Conservation (phyloP, 208 protist species). For the Trypanosomatidae sp. region DNA sequence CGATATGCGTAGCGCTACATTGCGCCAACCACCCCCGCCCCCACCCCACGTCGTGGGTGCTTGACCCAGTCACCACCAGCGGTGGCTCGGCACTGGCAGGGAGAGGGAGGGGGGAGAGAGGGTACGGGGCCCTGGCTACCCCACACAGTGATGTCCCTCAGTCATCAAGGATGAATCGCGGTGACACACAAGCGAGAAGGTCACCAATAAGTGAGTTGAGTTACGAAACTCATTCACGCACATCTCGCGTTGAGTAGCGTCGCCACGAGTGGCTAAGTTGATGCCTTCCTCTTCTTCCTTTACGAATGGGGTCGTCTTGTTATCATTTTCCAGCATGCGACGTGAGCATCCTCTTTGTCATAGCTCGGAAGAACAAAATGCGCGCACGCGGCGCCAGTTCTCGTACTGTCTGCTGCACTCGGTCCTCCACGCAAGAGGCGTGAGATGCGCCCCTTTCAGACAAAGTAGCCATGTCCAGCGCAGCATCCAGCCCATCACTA, state of each 20-base stretch:
- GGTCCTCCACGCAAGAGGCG: not conserved
- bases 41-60: not conserved
- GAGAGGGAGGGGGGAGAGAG: not conserved
- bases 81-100: not conserved
- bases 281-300: not conserved
- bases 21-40: too few relatives aligned
- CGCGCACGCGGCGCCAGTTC: slow-evolving; percentile 46
- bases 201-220: not conserved
- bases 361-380: slow-evolving; percentile 64
- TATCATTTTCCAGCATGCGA: not conserved
- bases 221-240: not conserved
- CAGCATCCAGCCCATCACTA: slow-evolving; percentile 6
- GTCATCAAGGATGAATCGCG: not conserved
- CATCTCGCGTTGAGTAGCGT: not conserved
- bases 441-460: not conserved
- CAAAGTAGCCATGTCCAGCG: not conserved
- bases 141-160: not conserved
- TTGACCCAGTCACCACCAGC: not conserved
- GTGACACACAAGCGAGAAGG: not conserved
- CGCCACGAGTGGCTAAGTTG: not conserved
- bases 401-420: slow-evolving; percentile 12
- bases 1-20: too few relatives aligned
- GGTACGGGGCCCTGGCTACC: not conserved
- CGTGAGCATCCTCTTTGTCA: slow-evolving; percentile 71
- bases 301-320: not conserved